Conservation (phyloP, 2,329 filamentous ascomycete species). For the Xylaria sp. region DNA sequence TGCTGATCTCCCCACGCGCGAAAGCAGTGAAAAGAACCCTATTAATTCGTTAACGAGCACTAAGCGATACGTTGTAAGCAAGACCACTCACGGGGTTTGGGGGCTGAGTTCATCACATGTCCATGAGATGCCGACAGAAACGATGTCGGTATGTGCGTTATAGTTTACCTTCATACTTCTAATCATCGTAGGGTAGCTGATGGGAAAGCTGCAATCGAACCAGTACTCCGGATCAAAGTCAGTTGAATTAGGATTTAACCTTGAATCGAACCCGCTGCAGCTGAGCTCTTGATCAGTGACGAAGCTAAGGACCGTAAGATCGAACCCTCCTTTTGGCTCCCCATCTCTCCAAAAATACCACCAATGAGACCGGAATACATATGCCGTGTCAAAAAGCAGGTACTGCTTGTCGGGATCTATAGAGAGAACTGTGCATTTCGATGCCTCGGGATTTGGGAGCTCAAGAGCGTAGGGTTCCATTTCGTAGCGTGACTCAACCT, state of each 20-base stretch:
- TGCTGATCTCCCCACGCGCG: not conserved
- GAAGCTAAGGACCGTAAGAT: constrained; percentile 5
- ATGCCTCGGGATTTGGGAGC: constrained; percentile 18
- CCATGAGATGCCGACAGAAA: constrained; percentile 16
- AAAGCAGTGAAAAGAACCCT: constrained; percentile 18
- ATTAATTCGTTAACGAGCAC: not conserved
- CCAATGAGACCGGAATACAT: constrained; percentile 8
- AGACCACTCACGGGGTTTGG: not conserved
- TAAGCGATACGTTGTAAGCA: not conserved
- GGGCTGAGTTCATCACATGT: constrained; percentile 14
- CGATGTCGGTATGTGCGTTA: not conserved
- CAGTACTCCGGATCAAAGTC: constrained; percentile 12
- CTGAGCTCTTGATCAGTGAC: not conserved
- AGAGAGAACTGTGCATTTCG: constrained; percentile 19
- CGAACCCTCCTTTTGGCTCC: constrained; percentile 10
- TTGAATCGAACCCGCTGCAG: constrained; percentile 10
- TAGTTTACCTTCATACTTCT: constrained; percentile 9
- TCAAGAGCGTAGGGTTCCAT: constrained; percentile 24
- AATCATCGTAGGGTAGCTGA: not conserved
- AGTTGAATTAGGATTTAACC: constrained; percentile 5
- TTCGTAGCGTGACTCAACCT: constrained; percentile 2
- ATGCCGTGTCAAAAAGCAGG: constrained; percentile 7
- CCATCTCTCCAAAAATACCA: constrained; percentile 23
- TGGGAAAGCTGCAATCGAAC: constrained; percentile 10
- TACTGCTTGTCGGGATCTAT: constrained; percentile 10